These are phyloP conservation scores for Phoenix roebelenii DNA, from an alignment of 176 grass and related monocot genomes.

Conservation along the genomic window DNA sequence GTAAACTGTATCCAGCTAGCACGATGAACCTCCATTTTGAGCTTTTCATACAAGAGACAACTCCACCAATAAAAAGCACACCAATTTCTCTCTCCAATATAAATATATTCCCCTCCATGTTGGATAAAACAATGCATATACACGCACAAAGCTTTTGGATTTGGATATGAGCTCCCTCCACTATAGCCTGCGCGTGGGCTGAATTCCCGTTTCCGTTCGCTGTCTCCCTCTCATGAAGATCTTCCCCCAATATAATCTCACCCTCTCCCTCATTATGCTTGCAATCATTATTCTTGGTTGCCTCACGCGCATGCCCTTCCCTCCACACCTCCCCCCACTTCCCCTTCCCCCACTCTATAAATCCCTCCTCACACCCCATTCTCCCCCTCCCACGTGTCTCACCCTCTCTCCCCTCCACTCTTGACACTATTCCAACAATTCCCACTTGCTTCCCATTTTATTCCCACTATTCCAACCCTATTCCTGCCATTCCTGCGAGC, in stretches of 20 bases:
- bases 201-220: constrained; percentile 4
- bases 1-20: no score
- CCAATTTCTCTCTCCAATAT: no score
- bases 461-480: no score
- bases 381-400: neutral
- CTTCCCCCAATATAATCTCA: constrained; percentile 2
- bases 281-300: constrained; percentile 27
- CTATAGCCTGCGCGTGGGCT: neutral
- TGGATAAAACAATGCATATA: no score
- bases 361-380: neutral
- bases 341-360: neutral
- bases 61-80: no score
- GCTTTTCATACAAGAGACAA: no score
- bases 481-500: neutral
- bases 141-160: neutral
- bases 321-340: neutral
- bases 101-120: no score
- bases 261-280: constrained; percentile 12
- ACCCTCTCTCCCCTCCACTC: neutral
- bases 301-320: constrained; percentile 22
- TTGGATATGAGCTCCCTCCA: constrained; percentile 6
- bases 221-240: constrained; percentile 13
- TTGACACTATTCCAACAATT: neutral
- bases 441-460: neutral
- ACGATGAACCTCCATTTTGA: no score